Conservation (phyloP, 495 filamentous ascomycete genomes). For the Talaromyces borbonicus region DNA sequence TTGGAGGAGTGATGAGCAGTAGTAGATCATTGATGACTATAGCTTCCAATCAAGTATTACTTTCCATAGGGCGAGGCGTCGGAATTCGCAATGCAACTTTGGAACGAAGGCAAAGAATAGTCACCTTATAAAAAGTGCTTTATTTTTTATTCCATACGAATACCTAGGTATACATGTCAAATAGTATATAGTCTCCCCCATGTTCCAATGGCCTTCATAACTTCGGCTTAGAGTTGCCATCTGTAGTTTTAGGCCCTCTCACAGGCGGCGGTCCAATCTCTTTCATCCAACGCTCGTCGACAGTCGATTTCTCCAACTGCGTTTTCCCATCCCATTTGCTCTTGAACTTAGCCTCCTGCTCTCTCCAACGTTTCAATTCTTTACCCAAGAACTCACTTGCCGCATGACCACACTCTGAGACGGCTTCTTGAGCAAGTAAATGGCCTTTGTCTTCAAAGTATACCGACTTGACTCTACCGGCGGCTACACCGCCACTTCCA, state of each 20-base stretch:
- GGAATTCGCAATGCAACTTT: too few relatives aligned
- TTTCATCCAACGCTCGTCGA: conserved; percentile 47
- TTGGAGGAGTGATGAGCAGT: too few relatives aligned
- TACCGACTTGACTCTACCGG: conserved; percentile 62
- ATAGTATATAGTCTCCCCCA: background rate
- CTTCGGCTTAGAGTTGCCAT: conserved; percentile 20
- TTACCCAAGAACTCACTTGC: conserved; percentile 51
- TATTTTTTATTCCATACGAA: too few relatives aligned
- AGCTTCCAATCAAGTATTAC: too few relatives aligned
- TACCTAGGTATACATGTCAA: background rate
- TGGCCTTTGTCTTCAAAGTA: conserved; percentile 63
- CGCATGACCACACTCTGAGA: conserved; percentile 51
- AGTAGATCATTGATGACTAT: too few relatives aligned
- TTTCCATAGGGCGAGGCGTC: too few relatives aligned
- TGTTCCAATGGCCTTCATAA: too few relatives aligned
- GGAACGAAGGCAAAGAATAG: too few relatives aligned
- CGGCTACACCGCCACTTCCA: conserved; percentile 39
- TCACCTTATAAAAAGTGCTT: too few relatives aligned
- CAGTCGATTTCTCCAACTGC: conserved; percentile 44
- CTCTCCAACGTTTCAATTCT: conserved; percentile 55
- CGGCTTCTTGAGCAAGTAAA: conserved; percentile 74
- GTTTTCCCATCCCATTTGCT: conserved; percentile 41
- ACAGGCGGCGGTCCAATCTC: conserved; percentile 35
- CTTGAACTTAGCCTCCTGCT: conserved; percentile 50
- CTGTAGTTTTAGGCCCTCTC: conserved; percentile 14